Evolutionary conservation across 2,329 filamentous ascomycete genomes (phyloP).

Genomic region (Periconia macrospinosa): DNA sequence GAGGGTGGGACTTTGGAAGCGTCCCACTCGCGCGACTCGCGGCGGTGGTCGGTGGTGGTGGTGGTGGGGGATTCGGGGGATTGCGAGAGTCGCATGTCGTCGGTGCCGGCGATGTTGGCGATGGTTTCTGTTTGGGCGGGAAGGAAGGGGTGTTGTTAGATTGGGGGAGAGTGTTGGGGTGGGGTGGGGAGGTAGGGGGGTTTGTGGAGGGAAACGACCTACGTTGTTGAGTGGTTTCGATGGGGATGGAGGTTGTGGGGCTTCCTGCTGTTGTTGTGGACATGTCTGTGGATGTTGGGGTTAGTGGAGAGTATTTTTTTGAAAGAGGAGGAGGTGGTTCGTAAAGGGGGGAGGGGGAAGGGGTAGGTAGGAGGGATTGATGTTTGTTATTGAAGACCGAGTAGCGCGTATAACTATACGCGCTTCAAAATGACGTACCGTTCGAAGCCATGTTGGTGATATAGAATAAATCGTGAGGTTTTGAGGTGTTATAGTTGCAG

Average conservation of each 20-base stretch:
- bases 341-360: neutral
- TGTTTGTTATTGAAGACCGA: too few species aligned
- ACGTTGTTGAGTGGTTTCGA: constrained; percentile 20
- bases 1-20: constrained; percentile 68
- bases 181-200: neutral
- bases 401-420: too few species aligned
- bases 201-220: neutral
- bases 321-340: neutral
- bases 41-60: constrained; percentile 25
- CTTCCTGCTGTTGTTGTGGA: constrained; percentile 21
- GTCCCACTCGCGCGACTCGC: constrained; percentile 52
- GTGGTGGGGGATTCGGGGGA: constrained; percentile 6
- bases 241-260: constrained; percentile 19
- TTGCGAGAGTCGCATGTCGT: constrained; percentile 21
- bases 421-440: constrained; percentile 11
- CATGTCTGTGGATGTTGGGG: constrained; percentile 7
- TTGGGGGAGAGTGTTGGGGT: constrained; percentile 15
- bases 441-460: constrained; percentile 2
- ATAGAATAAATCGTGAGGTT: neutral
- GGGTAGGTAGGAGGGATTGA: too few species aligned
- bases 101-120: constrained; percentile 19
- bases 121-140: constrained; percentile 11
- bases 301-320: neutral
- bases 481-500: neutral
- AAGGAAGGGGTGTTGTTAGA: too few species aligned